Evolutionary conservation across 352 stramenopile species (phyloP), one percentile per base, ranked within the genome.

Genomic region (Ophiocytium majus): DNA sequence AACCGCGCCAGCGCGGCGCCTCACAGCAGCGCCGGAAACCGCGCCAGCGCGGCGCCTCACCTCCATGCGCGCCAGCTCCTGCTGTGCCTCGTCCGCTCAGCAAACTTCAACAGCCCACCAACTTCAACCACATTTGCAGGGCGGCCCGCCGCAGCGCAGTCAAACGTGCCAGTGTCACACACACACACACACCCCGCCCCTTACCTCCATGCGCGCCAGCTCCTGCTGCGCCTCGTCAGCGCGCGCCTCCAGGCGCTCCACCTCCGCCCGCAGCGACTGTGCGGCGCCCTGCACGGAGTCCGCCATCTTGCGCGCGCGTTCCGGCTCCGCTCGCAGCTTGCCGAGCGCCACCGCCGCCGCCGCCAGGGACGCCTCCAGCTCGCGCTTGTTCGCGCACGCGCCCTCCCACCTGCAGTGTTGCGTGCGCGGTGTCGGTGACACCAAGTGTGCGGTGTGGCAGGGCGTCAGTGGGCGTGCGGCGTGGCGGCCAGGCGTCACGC

Each of bases 271-370:
- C 33, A 88, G 79, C 28, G 34, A 75, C 49, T 63, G 33, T 28
- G 80, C 84, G n/a, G 80, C 84, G 37, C 75, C 36, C 34, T 88
- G 57, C 10, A 86, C 84, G 78, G 43, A 82, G 49, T 88, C 84
- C n/a, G 81, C 80, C 66, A 83, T 74, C 76, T 86, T 88, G 35
- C 85, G 85, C 64, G 83, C 74, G 10, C 81, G 71, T n/a, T 87
- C 81, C 37, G 81, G 80, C 28, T 83, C 85, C 31, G 64, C 82
- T 31, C 76, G 50, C 0, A 36, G 43, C 74, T 85, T 88, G 34
- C 43, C 10, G 1, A 86, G 37, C 14, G 19, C 33, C 19, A 14
- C 33, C 34, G 34, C 32, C 19, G 35, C 75, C 50, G 31, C 36
- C 37, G 19, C 31, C 5, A 79, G 35, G 17, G 49, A 0, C 31